Conservation (phyloP, 805 yeast genomes). For the Candida morakotiae region DNA sequence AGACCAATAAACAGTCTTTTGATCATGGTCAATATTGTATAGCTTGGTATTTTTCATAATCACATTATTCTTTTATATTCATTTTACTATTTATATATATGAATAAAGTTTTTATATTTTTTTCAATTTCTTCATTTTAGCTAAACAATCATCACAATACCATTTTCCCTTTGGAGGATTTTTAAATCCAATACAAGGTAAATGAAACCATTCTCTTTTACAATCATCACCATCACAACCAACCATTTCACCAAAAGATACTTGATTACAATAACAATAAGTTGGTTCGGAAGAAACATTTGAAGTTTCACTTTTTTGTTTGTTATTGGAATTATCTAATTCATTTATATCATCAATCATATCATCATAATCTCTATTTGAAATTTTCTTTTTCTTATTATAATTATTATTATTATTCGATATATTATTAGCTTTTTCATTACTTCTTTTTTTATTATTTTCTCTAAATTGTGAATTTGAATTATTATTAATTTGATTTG, state of each 20-base stretch:
- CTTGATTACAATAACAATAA: slow-evolving; percentile 95
- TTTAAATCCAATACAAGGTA: slow-evolving; percentile 85
- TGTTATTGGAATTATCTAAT: background rate
- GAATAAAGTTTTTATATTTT: slow-evolving; percentile 1
- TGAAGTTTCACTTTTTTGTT: background rate
- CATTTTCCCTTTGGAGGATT: slow-evolving; percentile 70
- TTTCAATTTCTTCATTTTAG: slow-evolving; percentile 8
- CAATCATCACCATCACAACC: slow-evolving; percentile 96
- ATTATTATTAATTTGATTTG: slow-evolving; percentile 12
- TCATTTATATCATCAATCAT: slow-evolving; percentile 6
- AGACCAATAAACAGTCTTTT: too few relatives aligned
- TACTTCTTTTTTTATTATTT: slow-evolving; percentile 12
- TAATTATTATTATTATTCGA: slow-evolving; percentile 8
- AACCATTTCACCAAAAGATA: slow-evolving; percentile 98
- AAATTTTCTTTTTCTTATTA: background rate
- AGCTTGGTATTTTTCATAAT: too few relatives aligned
- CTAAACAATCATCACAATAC: slow-evolving; percentile 32
- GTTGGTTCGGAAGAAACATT: slow-evolving; percentile 55
- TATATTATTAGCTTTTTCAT: slow-evolving; percentile 10
- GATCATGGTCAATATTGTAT: too few relatives aligned
- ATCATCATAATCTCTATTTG: slow-evolving; percentile 11
- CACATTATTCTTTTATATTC: too few relatives aligned
- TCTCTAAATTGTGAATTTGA: background rate
- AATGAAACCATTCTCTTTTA: slow-evolving; percentile 91
- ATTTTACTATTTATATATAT: too few relatives aligned